A percentile compares a stretch with the other conserved stretches of the same genome.
These are phyloP conservation scores for Halenospora varia DNA, from an alignment of 495 filamentous ascomycete genomes.

Conservation along the genomic window DNA sequence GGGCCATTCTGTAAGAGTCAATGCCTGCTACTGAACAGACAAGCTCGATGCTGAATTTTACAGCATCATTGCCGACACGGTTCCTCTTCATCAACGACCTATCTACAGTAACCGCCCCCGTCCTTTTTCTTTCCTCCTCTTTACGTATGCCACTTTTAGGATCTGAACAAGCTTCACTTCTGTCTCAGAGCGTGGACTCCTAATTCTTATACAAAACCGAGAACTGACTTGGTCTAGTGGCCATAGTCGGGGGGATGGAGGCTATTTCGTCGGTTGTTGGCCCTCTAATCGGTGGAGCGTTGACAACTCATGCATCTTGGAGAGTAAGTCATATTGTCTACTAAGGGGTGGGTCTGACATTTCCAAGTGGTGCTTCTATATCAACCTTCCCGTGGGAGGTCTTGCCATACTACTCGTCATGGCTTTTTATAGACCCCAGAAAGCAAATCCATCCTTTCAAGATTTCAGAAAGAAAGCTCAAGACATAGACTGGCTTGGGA, in stretches of 20 bases:
- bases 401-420: slow-evolving; percentile 24
- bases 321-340: background rate
- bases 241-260: background rate
- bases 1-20: background rate
- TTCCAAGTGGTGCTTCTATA: slow-evolving; percentile 46
- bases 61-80: background rate
- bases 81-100: background rate
- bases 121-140: background rate
- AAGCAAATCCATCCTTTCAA: slow-evolving; percentile 65
- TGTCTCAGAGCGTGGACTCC: background rate
- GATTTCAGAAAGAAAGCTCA: slow-evolving; percentile 75
- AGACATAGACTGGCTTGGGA: slow-evolving; percentile 63
- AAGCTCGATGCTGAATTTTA: background rate
- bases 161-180: background rate
- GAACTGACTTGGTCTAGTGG: background rate
- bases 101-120: background rate
- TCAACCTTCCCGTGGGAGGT: slow-evolving; percentile 55
- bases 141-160: background rate
- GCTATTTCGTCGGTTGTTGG: background rate
- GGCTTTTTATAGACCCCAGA: slow-evolving; percentile 37
- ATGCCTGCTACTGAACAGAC: background rate
- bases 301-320: background rate
- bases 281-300: background rate
- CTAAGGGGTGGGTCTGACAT: background rate
- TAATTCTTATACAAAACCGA: background rate